These are phyloP conservation scores for Ogataea methylovora DNA, from an alignment of 805 yeast species.

Conservation along the genomic window DNA sequence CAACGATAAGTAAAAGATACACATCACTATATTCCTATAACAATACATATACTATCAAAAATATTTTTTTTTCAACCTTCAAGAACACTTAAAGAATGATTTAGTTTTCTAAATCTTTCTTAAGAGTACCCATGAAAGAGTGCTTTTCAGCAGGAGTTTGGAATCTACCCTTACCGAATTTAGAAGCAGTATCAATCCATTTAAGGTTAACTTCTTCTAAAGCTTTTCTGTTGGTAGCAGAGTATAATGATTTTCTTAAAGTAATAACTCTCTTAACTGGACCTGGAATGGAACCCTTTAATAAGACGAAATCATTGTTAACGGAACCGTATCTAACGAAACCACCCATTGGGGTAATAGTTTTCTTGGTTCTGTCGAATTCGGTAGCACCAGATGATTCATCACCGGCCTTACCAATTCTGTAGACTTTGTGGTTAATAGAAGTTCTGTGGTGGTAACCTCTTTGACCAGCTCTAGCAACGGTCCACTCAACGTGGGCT, in stretches of 20 bases:
- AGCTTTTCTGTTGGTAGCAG: slow-evolving; percentile 97
- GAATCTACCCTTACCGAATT: slow-evolving; percentile 99
- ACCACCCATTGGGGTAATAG: slow-evolving; percentile 99
- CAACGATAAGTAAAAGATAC: too few relatives aligned
- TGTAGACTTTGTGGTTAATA: slow-evolving; percentile 99
- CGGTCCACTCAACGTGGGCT: slow-evolving; percentile 99
- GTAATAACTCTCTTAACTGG: slow-evolving; percentile 99
- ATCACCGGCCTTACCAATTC: slow-evolving; percentile 95
- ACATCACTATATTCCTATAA: too few relatives aligned
- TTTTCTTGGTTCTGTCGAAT: slow-evolving; percentile 99
- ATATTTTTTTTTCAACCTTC: too few relatives aligned
- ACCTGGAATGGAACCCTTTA: slow-evolving; percentile 99
- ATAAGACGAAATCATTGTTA: slow-evolving; percentile 94
- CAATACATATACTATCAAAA: too few relatives aligned
- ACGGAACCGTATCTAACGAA: slow-evolving; percentile 98
- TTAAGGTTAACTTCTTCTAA: slow-evolving; percentile 93
- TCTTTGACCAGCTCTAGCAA: slow-evolving; percentile 99
- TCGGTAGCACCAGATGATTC: slow-evolving; percentile 93
- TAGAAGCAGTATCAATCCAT: slow-evolving; percentile 99
- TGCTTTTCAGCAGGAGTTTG: slow-evolving; percentile 99
- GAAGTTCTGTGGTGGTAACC: slow-evolving; percentile 99
- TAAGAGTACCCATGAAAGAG: slow-evolving; percentile 98
- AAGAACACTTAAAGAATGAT: background rate
- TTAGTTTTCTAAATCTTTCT: slow-evolving; percentile 74
- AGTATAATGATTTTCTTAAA: slow-evolving; percentile 96